Evolutionary conservation across 352 stramenopile genomes (phyloP).

Genomic region (Detonula confervacea): DNA sequence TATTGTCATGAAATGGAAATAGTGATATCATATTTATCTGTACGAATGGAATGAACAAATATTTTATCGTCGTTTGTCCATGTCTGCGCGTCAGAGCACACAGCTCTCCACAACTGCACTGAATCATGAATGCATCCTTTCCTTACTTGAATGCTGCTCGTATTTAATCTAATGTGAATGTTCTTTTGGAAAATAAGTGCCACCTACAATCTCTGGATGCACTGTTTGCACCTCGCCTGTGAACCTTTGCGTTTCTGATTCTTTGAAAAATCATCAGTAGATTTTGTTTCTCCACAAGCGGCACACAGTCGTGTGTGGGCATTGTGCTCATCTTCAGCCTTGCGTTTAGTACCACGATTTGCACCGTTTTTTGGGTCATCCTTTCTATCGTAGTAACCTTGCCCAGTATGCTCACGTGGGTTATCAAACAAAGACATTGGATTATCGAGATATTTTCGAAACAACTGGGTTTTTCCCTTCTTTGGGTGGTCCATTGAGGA

Average conservation of each 20-base stretch:
- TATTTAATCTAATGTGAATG: too few species aligned
- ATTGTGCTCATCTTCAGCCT: not conserved
- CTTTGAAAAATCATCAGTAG: constrained; percentile 15
- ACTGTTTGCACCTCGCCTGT: not conserved
- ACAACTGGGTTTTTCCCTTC: constrained; percentile 44
- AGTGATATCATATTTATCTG: too few species aligned
- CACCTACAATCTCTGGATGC: too few species aligned
- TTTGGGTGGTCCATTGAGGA: constrained; percentile 33
- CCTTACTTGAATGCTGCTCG: too few species aligned
- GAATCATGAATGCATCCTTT: too few species aligned
- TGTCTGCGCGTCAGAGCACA: too few species aligned
- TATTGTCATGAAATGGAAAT: too few species aligned
- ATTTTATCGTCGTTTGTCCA: too few species aligned
- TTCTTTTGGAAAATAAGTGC: too few species aligned
- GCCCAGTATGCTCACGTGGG: constrained; percentile 32
- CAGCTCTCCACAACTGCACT: too few species aligned
- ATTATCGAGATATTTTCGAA: constrained; percentile 10
- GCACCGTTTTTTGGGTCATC: not conserved
- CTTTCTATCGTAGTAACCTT: constrained; percentile 31
- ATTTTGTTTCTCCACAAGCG: constrained; percentile 7
- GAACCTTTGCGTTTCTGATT: constrained; percentile 1
- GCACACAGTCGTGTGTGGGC: constrained; percentile 8
- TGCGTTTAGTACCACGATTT: not conserved
- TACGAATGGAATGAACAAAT: too few species aligned
- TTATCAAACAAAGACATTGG: constrained; percentile 25